Conservation (phyloP, 352 stramenopile species). For the Phytophthora melonis region DNA sequence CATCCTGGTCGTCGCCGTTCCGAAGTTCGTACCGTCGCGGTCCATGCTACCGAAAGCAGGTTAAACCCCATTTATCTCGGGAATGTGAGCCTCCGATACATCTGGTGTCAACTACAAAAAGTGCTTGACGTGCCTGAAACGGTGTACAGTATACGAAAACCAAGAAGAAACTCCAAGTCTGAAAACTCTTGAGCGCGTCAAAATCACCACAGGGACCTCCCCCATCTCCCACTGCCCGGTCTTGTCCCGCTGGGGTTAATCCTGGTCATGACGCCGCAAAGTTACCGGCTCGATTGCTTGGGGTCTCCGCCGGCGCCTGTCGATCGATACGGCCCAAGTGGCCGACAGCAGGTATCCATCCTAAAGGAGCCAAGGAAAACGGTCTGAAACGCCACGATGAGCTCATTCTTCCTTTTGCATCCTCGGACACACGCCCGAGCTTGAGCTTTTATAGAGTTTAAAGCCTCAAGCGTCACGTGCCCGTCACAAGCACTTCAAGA, state of each 20-base stretch:
- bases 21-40: conserved; percentile 11
- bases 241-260: conserved; percentile 25
- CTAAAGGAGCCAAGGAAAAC: not conserved
- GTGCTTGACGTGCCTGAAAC: conserved; percentile 2
- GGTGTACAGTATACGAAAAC: conserved; percentile 13
- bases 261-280: conserved; percentile 9
- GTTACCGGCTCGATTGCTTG: conserved; percentile 37
- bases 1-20: conserved; percentile 35
- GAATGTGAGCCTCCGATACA: conserved; percentile 17
- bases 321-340: conserved; percentile 4
- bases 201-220: not conserved
- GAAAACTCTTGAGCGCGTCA: not conserved
- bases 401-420: conserved; percentile 42
- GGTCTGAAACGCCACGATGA: conserved; percentile 16
- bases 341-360: conserved; percentile 22
- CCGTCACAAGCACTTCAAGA: conserved; percentile 20
- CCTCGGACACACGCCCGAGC: conserved; percentile 15
- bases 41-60: conserved; percentile 24
- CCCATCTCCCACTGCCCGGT: conserved; percentile 4
- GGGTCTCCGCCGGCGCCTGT: conserved; percentile 8
- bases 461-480: conserved; percentile 4
- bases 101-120: conserved; percentile 32
- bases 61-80: conserved; percentile 17
- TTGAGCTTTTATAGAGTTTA: conserved; percentile 4
- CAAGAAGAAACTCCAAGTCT: conserved; percentile 6